Evolutionary conservation across 139 green algal species (phyloP).

Genomic region (Trebouxia sp.): DNA sequence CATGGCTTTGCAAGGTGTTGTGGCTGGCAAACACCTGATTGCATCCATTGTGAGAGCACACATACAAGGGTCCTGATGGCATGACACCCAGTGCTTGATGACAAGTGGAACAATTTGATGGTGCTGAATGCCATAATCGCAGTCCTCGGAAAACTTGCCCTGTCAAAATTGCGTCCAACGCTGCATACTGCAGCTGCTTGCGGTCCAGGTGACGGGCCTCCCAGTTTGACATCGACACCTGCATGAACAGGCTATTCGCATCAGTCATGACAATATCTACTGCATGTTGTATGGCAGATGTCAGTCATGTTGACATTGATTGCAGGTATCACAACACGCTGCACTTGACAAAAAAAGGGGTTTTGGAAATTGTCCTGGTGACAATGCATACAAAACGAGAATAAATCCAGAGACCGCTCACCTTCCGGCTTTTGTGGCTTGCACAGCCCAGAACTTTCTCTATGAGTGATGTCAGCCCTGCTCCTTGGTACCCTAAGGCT

Average conservation of each 20-base stretch:
- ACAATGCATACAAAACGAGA: not conserved
- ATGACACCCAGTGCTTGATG: not conserved
- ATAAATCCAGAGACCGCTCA: not conserved
- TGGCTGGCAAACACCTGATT: not conserved
- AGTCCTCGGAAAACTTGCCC: not conserved
- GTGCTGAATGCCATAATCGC: not conserved
- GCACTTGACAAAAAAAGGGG: no score
- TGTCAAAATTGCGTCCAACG: constrained; percentile 10
- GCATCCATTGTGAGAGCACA: not conserved
- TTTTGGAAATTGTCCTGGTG: no score
- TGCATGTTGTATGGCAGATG: no score
- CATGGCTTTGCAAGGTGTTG: not conserved
- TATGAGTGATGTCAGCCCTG: not conserved
- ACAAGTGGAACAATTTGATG: not conserved
- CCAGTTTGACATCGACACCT: constrained; percentile 29
- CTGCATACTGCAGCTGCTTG: constrained; percentile 25
- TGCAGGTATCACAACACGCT: no score
- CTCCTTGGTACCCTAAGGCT: not conserved
- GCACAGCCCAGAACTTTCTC: not conserved
- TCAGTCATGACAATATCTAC: no score
- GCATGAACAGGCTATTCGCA: not conserved
- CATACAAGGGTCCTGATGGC: not conserved
- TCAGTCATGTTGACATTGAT: no score
- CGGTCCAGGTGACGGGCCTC: not conserved
- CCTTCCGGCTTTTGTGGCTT: not conserved